phyloP scores from a whole-genome alignment of 2,329 filamentous ascomycete genomes.

The Cladosporium sp. region DNA sequence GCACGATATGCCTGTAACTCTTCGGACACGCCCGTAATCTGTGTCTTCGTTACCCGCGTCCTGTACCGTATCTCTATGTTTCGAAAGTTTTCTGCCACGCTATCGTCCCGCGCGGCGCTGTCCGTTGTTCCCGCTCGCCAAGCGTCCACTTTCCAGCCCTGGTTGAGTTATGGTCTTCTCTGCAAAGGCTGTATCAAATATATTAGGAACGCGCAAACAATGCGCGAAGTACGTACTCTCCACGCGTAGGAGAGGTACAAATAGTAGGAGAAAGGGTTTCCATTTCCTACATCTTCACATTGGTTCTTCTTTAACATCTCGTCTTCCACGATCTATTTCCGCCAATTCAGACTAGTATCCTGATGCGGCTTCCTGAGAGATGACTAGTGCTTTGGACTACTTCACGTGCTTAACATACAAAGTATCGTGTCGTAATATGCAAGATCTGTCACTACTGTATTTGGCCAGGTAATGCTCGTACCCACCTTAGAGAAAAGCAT shows the following conservation, averaged over 20 bases:
- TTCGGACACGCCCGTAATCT: too few relatives aligned
- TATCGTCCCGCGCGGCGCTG: too few relatives aligned
- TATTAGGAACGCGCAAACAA: neutral
- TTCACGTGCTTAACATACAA: neutral
- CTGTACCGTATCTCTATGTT: too few relatives aligned
- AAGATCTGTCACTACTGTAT: conserved; percentile 4
- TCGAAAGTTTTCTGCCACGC: too few relatives aligned
- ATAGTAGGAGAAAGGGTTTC: too few relatives aligned
- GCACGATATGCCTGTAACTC: too few relatives aligned
- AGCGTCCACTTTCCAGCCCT: neutral
- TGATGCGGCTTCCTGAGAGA: neutral
- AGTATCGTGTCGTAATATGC: neutral
- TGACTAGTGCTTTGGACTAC: neutral
- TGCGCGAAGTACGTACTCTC: neutral
- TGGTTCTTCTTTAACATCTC: neutral
- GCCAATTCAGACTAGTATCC: neutral
- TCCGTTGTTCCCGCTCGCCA: neutral
- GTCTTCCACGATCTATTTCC: neutral
- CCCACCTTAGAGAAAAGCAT: neutral
- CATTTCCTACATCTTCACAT: too few relatives aligned
- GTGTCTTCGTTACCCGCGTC: too few relatives aligned
- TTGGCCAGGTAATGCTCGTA: conserved; percentile 9
- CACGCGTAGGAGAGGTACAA: neutral
- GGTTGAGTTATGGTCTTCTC: neutral
- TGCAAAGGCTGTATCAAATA: neutral